phyloP scores from a whole-genome alignment of 345 rosid genomes.

The Orychophragmus violaceus region DNA sequence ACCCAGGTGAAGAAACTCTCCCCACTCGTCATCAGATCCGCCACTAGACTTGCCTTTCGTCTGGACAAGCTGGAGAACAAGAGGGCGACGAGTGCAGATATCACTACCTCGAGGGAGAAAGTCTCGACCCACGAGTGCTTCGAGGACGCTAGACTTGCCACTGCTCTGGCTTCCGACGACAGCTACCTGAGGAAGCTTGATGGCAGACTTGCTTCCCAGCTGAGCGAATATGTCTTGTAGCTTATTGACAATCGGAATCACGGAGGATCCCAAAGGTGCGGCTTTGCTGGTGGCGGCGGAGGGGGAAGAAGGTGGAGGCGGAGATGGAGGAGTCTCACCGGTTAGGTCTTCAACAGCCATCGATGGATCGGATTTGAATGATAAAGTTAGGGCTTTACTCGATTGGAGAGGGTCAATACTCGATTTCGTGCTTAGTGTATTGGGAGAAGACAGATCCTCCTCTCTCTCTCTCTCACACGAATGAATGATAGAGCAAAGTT shows the following conservation, averaged over 20 bases:
- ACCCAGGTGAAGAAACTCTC: conserved; percentile 90
- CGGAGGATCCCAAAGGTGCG: conserved; percentile 74
- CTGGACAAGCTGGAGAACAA: conserved; percentile 91
- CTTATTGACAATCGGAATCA: conserved; percentile 92
- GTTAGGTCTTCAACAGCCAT: conserved; percentile 24
- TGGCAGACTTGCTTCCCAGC: conserved; percentile 81
- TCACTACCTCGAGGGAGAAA: conserved; percentile 90
- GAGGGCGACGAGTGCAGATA: conserved; percentile 95
- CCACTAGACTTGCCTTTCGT: conserved; percentile 57
- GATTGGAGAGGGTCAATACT: conserved; percentile 17
- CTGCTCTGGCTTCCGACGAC: conserved; percentile 99
- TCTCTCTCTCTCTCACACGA: neutral
- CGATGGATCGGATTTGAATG: conserved; percentile 12
- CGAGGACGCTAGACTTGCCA: conserved; percentile 97
- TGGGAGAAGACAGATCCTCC: neutral
- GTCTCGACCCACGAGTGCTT: conserved; percentile 95
- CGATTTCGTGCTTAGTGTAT: conserved; percentile 10
- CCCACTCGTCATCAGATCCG: conserved; percentile 78
- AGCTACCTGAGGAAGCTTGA: conserved; percentile 96
- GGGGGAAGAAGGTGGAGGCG: conserved; percentile 26
- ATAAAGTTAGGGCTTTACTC: neutral
- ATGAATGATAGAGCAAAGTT: neutral
- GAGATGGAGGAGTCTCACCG: conserved; percentile 13
- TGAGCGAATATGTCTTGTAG: conserved; percentile 94
- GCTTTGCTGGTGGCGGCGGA: conserved; percentile 8